A percentile compares a stretch with the other conserved stretches of the same genome.
Conservation (phyloP, 331 rosid species). For the Saraca asoca region DNA sequence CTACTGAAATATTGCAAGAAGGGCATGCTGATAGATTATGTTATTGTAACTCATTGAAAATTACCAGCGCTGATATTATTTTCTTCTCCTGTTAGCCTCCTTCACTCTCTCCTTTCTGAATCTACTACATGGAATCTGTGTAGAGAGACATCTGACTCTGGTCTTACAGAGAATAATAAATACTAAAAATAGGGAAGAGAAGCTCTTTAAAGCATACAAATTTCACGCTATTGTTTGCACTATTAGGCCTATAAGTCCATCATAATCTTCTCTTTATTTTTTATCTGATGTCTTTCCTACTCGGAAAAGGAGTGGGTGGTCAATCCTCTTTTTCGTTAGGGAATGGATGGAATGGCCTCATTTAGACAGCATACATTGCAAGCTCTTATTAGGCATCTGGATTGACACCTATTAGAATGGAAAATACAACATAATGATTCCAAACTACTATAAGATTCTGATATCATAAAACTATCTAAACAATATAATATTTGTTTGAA, state of each 20-base stretch:
- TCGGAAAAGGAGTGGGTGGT: neutral
- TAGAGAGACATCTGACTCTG: neutral
- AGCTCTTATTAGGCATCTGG: neutral
- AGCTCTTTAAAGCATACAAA: neutral
- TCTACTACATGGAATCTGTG: neutral
- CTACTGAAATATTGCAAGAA: no score
- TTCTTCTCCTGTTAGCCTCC: no score
- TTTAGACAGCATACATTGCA: neutral
- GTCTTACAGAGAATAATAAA: neutral
- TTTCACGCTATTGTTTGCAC: neutral
- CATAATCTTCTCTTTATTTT: neutral
- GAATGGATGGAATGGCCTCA: neutral
- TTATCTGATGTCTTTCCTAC: neutral
- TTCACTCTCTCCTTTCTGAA: no score
- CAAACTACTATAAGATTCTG: constrained; percentile 1
- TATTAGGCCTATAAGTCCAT: neutral
- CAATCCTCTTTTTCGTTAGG: neutral
- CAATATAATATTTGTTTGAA: neutral
- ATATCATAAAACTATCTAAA: no score
- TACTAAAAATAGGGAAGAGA: no score
- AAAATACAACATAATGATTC: neutral
- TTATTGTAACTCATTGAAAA: no score
- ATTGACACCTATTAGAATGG: neutral
- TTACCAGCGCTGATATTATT: no score
- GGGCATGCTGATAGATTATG: no score